Conservation (phyloP, 306 rosid genomes). For the Quercus engelmannii region DNA sequence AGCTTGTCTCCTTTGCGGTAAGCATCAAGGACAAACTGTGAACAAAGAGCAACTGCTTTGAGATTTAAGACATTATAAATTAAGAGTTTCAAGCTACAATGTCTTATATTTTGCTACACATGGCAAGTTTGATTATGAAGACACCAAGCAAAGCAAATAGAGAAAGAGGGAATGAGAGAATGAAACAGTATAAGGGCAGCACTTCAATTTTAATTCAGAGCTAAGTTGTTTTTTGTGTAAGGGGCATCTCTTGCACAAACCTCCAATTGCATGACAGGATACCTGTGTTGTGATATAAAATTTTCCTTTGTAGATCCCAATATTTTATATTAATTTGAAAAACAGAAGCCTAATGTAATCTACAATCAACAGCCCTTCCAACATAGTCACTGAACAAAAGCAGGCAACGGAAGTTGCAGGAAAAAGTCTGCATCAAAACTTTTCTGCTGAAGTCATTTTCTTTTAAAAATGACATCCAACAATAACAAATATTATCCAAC, state of each 20-base stretch:
- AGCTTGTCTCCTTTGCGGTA: conserved; percentile 98
- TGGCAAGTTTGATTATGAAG: conserved; percentile 6
- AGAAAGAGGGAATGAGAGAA: background rate
- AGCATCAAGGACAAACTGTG: conserved; percentile 93
- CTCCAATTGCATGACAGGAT: background rate
- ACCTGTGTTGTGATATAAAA: background rate
- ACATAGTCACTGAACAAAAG: background rate
- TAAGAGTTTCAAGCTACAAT: conserved; percentile 9
- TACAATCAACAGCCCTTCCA: too few relatives aligned
- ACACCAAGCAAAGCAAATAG: conserved; percentile 2
- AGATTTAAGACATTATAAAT: conserved; percentile 2
- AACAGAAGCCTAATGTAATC: too few relatives aligned
- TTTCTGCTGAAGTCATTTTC: background rate
- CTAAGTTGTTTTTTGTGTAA: background rate
- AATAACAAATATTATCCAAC: background rate
- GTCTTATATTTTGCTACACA: conserved; percentile 6
- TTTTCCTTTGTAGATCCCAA: background rate
- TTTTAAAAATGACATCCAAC: background rate
- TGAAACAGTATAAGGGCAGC: background rate
- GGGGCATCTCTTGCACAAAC: background rate
- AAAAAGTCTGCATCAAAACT: background rate
- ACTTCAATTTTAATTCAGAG: background rate
- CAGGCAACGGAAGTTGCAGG: background rate
- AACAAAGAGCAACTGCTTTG: conserved; percentile 29
- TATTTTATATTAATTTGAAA: background rate